Evolutionary conservation across 169 alveolate species (phyloP).

Genomic region (Hepatocystis sp.): DNA sequence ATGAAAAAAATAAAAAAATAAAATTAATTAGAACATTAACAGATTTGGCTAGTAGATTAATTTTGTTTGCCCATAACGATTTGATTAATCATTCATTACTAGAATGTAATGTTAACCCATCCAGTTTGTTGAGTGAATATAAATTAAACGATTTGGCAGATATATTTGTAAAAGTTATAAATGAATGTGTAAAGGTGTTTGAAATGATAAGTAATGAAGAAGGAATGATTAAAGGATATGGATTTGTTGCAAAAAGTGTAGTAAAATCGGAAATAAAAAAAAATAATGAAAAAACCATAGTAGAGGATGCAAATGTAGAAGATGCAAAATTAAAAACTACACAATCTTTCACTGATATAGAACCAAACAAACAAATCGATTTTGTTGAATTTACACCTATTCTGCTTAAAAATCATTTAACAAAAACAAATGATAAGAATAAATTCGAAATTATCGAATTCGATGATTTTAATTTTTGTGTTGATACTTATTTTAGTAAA

Average conservation of each 20-base stretch:
- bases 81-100: constrained; percentile 46
- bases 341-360: too few relatives aligned
- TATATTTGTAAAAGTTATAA: constrained; percentile 24
- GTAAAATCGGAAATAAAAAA: constrained; percentile 5
- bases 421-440: constrained; percentile 20
- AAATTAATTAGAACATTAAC: constrained; percentile 31
- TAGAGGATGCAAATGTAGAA: neutral
- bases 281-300: constrained; percentile 2
- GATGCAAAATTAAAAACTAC: neutral
- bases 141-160: constrained; percentile 4
- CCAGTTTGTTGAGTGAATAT: constrained; percentile 18
- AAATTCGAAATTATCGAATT: constrained; percentile 32
- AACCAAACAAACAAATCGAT: constrained; percentile 5
- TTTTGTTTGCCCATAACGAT: constrained; percentile 53
- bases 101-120: constrained; percentile 23
- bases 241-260: constrained; percentile 13
- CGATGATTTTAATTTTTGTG: constrained; percentile 49
- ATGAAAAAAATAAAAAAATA: constrained; percentile 32
- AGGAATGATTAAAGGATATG: constrained; percentile 29
- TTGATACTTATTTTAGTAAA: constrained; percentile 62
- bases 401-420: constrained; percentile 26
- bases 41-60: constrained; percentile 44
- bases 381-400: constrained; percentile 47
- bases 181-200: constrained; percentile 23
- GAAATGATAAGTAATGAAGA: constrained; percentile 37